phyloP scores from a whole-genome alignment of 2,329 filamentous ascomycete species.

The Hypoxylon sp. region DNA sequence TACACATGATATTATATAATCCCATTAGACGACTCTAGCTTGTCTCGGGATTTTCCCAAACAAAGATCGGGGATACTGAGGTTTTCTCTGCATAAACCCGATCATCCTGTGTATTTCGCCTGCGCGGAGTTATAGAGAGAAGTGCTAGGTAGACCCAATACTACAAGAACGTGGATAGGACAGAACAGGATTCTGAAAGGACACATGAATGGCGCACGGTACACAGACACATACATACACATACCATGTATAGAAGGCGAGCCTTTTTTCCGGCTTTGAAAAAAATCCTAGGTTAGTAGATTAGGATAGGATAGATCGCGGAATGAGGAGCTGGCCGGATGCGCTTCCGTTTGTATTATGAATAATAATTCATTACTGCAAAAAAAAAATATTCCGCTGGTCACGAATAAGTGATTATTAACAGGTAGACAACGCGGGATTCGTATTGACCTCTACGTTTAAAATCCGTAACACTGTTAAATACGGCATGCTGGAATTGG shows the following conservation, averaged over 20 bases:
- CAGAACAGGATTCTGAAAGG: constrained; percentile 20
- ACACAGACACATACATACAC: constrained; percentile 13
- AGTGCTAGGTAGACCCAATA: constrained; percentile 18
- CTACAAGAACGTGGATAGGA: constrained; percentile 23
- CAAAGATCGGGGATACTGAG: background rate
- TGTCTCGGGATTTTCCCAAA: background rate
- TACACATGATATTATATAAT: constrained; percentile 22
- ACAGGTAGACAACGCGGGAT: background rate
- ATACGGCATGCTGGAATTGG: no score
- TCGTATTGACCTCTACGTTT: background rate
- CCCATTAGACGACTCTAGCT: background rate
- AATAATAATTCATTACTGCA: constrained; percentile 15
- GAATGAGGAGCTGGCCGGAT: constrained; percentile 19
- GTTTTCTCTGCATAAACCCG: constrained; percentile 1
- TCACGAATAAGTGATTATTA: background rate
- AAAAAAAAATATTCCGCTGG: constrained; percentile 11
- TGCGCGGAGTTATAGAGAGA: constrained; percentile 22
- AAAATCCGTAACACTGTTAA: no score
- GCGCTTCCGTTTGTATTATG: constrained; percentile 33
- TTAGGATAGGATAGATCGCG: constrained; percentile 27
- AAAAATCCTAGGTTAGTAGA: constrained; percentile 23
- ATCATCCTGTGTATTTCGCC: constrained; percentile 30
- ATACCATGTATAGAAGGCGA: constrained; percentile 28
- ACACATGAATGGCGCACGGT: constrained; percentile 17
- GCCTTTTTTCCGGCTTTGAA: constrained; percentile 12